Base-by-base conservation (phyloP, 192 early-diverging fungal species). In the Coemansia sp. region DNA sequence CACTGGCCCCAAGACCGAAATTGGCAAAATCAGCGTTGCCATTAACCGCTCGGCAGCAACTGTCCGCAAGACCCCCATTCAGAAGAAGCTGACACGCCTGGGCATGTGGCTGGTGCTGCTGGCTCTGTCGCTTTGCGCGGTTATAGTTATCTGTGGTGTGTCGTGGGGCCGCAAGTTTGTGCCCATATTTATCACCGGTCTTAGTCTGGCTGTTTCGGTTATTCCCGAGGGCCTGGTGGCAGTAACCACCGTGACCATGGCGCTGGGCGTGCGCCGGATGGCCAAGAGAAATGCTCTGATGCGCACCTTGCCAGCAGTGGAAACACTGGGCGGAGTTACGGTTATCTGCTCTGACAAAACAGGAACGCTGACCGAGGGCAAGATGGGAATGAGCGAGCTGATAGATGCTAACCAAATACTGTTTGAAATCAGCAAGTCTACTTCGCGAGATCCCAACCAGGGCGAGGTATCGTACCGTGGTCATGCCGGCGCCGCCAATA, bases 291-390 rank as follows among this genome's bases (percentile, higher is more conserved):
- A 93, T 59, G 93, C 93, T 14, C 93, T 98, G 30, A 92, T 98
- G 8, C 80, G 93, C 34, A 96, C 92, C 34, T 76, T 96, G 9
- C 90, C 93, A 0, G 89, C 94, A 0, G 92, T 98, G 3, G 96
- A 98, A 77, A 93, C 94, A 3, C 75, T 98, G 6, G 96, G 96
- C 18, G 90, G 91, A 45, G 93, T 98, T 11, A 94, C 93, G 6
- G 87, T 90, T 39, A 98, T 98, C 69, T 98, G 96, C 69, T 98
- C 96, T 6, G 96, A 98, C 71, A 98, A 98, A 83, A 85, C 83
- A 2, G 96, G 96, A 14, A 98, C 96, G 0, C 70, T 98, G n/a
- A 98, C 96, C 6, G 92, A 97, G 77, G 94, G 94, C 44, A 94
- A 95, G 60, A 98, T 98, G 96, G 92, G 92, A 12, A 85, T 92